Evolutionary conservation across 768 basidiomycete species (phyloP), one percentile per base, ranked within the genome.

Genomic region (Auriscalpium vulgare): DNA sequence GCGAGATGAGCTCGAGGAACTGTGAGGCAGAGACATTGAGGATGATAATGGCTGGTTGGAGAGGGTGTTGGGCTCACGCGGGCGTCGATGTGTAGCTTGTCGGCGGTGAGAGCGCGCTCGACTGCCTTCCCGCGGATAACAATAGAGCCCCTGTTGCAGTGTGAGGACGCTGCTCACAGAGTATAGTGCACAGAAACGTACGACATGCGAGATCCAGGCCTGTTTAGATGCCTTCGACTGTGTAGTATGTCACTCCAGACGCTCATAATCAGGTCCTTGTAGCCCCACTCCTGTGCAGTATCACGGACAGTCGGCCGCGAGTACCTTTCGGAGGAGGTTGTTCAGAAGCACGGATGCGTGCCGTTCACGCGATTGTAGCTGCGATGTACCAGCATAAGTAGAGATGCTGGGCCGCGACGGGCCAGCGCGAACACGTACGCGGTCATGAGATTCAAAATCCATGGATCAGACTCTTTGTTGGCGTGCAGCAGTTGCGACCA

Each of bases 141-240:
- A 0, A 75, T 66, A 2, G 79, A 78, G 1, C 79, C 79, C 7
- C 75, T 77, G 56, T 10, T 21, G 47, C 10, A 8, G 40, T 7
- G 45, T 8, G 37, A 47, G 11, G 34, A 37, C 51, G n/a, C 17
- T 9, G 45, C 52, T 34, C 36, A 37, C 11, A 46, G 47, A 8
- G 56, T 40, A 19, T 7, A 21, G 9, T 21, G 13, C 23, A 45
- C 16, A 47, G 50, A 19, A 37, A 68, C 72, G 47, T 63, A 77
- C 70, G 81, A 81, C 81, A 82, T 84, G 63, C 84, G 23, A 85
- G 69, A 61, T 85, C 82, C 16, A 85, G 66, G 0, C 84, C 83
- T 10, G 84, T 83, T 56, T 81, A 80, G 63, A 86, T 78, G 56
- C 75, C 73, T 55, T 73, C 74, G 1, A 71, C 63, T 8, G 76